phyloP scores from a whole-genome alignment of 441 rosid genomes.

The Adansonia grandidieri region DNA sequence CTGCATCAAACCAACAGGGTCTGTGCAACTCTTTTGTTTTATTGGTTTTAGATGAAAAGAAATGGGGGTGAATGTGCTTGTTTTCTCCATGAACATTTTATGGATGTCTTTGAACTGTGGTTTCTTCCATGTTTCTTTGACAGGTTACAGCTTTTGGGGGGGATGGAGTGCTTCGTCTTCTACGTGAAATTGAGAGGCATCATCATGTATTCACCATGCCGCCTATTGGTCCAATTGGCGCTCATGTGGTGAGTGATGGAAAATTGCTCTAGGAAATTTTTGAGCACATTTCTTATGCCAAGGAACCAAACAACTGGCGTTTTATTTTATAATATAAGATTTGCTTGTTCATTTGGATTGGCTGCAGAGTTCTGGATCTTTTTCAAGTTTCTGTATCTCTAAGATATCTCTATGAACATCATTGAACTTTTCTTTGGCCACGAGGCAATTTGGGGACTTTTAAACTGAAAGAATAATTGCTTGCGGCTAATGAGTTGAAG shows the following conservation, averaged over 20 bases:
- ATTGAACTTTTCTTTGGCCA: constrained; percentile 15
- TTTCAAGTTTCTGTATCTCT: background rate
- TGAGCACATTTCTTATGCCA: background rate
- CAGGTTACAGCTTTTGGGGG: constrained; percentile 99
- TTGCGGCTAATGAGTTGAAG: constrained; percentile 1
- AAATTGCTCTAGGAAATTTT: background rate
- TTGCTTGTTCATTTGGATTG: constrained; percentile 15
- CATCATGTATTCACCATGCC: constrained; percentile 65
- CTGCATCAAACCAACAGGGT: constrained; percentile 83
- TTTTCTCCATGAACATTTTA: constrained; percentile 20
- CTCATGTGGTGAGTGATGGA: constrained; percentile 74
- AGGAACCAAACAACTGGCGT: background rate
- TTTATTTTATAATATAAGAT: background rate
- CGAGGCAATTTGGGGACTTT: background rate
- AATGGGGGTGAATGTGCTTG: background rate
- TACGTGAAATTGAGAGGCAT: constrained; percentile 72
- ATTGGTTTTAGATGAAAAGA: constrained; percentile 14
- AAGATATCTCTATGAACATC: constrained; percentile 11
- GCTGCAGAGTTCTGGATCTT: constrained; percentile 17
- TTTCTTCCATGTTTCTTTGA: constrained; percentile 26
- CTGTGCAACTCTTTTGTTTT: constrained; percentile 29
- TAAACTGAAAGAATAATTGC: constrained; percentile 17
- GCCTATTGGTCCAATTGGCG: constrained; percentile 98
- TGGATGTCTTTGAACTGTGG: background rate
- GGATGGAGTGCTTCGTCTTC: constrained; percentile 78